Evolutionary conservation across 257 asterid genomes (phyloP), one percentile per base, ranked within the genome.

Genomic region (Rehmannia glutinosa): DNA sequence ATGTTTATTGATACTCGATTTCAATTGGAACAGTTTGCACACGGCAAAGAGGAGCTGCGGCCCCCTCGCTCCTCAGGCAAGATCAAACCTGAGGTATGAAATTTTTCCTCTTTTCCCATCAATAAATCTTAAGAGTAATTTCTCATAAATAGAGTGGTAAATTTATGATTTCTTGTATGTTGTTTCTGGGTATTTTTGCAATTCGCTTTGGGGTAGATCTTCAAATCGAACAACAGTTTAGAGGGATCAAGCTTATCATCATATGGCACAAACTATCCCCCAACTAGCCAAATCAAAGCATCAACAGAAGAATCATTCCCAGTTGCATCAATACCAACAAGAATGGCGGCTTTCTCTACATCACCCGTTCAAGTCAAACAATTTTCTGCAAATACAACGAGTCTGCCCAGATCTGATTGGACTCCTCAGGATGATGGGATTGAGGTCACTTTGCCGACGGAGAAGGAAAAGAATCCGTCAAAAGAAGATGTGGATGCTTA

Each of bases 391-490:
- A 64, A 38, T 30, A 27, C 45, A 47, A 36, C 47, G 65, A 23
- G 33, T 41, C 56, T 25, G 53, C 19, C 42, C 27, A 15, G 32
- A 55, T 61, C 74, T 41, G 75, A 85, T 27, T 90, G 96, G 97
- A 79, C 55, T 64, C 95, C 97, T 49, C 57, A 42, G 75, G 82
- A 77, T 77, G 94, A 90, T 78, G 83, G 78, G 64, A 86, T 90
- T 73, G 62, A 74, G 71, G 74, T 74, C 57, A n/a, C 53, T 9
- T 55, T 81, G 71, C 87, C 89, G 19, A 28, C 60, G 59, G 80
- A 61, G n/a, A n/a, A n/a, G 38, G 71, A 15, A 15, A 25, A 47
- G 36, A 56, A 58, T 61, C 64, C 75, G 64, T 49, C 88, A 6
- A 73, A 51, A 51, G 82, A 81, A 57, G 90, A 79, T 28, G 79